Base-by-base conservation (phyloP, 495 filamentous ascomycete species). In the Sordaria brevicollis region DNA sequence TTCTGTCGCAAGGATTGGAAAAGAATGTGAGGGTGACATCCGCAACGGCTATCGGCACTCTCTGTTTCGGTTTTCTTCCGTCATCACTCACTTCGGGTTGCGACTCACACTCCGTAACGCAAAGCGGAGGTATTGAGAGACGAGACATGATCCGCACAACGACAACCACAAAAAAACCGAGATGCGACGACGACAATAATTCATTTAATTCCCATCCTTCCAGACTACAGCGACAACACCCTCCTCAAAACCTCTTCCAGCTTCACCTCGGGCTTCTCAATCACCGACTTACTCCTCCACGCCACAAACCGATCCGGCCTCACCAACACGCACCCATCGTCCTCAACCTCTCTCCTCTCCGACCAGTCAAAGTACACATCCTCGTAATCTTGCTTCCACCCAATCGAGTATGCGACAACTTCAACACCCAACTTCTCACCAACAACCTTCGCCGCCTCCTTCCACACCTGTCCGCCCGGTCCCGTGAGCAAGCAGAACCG, bases 221-320 rank as follows among this genome's bases (percentile, higher is more conserved):
- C 65, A 62, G 5, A 31, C 17, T 33, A 62, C 33, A 62, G 49
- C 49, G 49, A 62, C 70, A 77, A 70, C 10, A 78, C 54, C 2
- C 15, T 67, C 67, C 35, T 72, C 74, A 77, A 73, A 25, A 77
- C 75, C 35, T 54, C 38, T 75, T 62, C 82, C 71, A 78, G 67
- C 66, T 68, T 72, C 21, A 36, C 65, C 36, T 49, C 37, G 17
- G 74, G 68, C 17, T 74, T 71, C 25, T 29, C 70, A 67, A 75
- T 67, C 74, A 76, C 76, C 41, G 65, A 57, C 37, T 74, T 70
- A 5, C 71, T 76, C 68, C 82, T 67, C 82, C 82, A 84, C 2
- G 79, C 80, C 8, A 84, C 78, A 67, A 81, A 83, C 25, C 77
- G 73, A 72, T 84, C 82, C 8, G 82, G 82, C 9, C 82, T 69